These are phyloP conservation scores for Tetrahymena elliotti DNA, from an alignment of 73 alveolate genomes.

Conservation along the genomic window DNA sequence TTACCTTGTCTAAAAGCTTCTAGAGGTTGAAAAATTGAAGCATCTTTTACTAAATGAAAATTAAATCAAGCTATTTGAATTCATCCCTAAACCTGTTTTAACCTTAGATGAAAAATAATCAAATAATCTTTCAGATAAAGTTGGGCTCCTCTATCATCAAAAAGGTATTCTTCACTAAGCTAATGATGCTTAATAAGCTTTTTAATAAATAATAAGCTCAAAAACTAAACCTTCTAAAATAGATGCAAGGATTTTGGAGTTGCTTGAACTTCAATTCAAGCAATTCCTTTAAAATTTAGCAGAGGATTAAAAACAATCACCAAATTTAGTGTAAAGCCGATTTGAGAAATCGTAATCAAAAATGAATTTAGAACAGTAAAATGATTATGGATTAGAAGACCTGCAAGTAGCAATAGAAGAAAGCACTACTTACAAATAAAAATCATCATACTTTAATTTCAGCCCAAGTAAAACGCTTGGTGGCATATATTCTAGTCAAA, in stretches of 20 bases:
- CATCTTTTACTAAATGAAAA: background rate
- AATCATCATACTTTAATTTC: too few relatives aligned
- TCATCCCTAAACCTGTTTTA: background rate
- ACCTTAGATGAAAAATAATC: background rate
- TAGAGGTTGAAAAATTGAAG: background rate
- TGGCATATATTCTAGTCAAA: background rate
- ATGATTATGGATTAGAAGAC: background rate
- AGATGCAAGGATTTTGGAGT: background rate
- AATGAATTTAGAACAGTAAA: too few relatives aligned
- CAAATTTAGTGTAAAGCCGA: too few relatives aligned
- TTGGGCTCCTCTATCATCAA: background rate
- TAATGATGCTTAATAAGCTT: background rate
- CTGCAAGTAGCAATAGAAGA: background rate
- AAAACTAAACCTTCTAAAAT: background rate
- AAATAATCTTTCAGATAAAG: background rate
- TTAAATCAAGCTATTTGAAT: background rate
- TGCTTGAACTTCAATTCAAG: background rate
- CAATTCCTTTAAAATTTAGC: background rate
- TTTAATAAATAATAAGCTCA: background rate
- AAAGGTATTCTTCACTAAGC: background rate
- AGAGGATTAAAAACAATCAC: too few relatives aligned
- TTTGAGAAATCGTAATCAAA: too few relatives aligned
- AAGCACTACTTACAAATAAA: background rate
- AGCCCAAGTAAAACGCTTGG: background rate
- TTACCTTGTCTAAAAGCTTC: background rate